Conservation (phyloP, 1,284 basidiomycete species). For the Ganoderma lingzhi region DNA sequence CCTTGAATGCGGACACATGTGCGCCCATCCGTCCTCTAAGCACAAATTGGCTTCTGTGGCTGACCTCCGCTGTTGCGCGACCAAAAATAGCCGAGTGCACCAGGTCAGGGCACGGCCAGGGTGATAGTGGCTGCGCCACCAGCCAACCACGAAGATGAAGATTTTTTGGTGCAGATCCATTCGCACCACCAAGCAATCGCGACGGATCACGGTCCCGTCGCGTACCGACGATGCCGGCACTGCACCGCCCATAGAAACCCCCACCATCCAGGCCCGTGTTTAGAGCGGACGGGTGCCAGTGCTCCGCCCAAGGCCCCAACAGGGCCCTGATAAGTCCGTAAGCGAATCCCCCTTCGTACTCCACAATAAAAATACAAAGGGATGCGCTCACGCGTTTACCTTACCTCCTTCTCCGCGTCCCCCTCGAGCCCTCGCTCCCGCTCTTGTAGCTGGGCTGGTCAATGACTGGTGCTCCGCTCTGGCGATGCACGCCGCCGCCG, state of each 20-base stretch:
- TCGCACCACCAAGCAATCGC: neutral
- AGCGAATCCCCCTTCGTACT: constrained; percentile 9
- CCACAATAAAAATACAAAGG: constrained; percentile 31
- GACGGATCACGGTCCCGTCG: constrained; percentile 4
- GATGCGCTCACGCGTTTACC: constrained; percentile 6
- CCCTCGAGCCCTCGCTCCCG: neutral
- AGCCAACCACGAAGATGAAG: constrained; percentile 7
- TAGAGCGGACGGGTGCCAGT: neutral
- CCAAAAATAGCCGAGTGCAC: constrained; percentile 9
- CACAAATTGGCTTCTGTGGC: constrained; percentile 13
- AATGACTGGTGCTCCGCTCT: constrained; percentile 30
- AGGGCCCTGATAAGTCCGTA: constrained; percentile 20
- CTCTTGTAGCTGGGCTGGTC: constrained; percentile 25
- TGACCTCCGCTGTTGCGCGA: constrained; percentile 11
- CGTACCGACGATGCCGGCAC: constrained; percentile 17
- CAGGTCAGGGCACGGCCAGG: neutral
- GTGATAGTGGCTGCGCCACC: neutral
- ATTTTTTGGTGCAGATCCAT: neutral
- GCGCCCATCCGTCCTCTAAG: constrained; percentile 5
- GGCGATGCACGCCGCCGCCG: constrained; percentile 34
- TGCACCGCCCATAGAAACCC: constrained; percentile 8
- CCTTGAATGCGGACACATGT: neutral
- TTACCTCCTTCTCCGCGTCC: neutral
- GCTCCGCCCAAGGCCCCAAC: too few species aligned
- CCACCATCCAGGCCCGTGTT: neutral